Evolutionary conservation across 768 basidiomycete genomes (phyloP).

Genomic region (Termitomyces sp.): DNA sequence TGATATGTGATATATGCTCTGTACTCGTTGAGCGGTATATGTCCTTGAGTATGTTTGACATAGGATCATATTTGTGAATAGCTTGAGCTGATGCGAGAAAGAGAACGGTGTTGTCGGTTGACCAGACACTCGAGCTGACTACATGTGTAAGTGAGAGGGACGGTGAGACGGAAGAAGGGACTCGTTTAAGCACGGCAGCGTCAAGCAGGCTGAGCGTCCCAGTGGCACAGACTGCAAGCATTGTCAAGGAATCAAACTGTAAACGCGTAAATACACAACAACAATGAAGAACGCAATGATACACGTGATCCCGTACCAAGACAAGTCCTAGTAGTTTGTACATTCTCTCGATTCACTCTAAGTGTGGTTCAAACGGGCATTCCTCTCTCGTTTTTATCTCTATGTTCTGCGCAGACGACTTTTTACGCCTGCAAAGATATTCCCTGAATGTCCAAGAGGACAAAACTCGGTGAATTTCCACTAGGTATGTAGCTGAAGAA

Average conservation of each 20-base stretch:
- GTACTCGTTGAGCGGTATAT: conserved; percentile 30
- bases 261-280: conserved; percentile 15
- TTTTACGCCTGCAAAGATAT: neutral
- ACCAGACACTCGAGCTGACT: conserved; percentile 46
- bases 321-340: too few species aligned
- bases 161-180: conserved; percentile 34
- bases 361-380: too few species aligned
- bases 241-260: conserved; percentile 17
- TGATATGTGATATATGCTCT: conserved; percentile 26
- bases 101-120: conserved; percentile 47
- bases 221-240: conserved; percentile 53
- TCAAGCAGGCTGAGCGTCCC: conserved; percentile 46
- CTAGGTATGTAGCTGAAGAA: too few species aligned
- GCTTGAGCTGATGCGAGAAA: conserved; percentile 44
- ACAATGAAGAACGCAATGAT: conserved; percentile 4
- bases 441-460: too few species aligned
- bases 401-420: neutral
- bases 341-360: too few species aligned
- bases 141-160: conserved; percentile 28
- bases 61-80: conserved; percentile 50
- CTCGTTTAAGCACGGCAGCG: conserved; percentile 38
- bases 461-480: too few species aligned
- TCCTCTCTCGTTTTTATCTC: neutral
- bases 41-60: conserved; percentile 36
- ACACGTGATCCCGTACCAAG: conserved; percentile 14